Percentiles rank a stretch among this genome's conserved stretches.
phyloP scores from a whole-genome alignment of 176 grass and related monocot genomes.

The Musa schizocarpa region DNA sequence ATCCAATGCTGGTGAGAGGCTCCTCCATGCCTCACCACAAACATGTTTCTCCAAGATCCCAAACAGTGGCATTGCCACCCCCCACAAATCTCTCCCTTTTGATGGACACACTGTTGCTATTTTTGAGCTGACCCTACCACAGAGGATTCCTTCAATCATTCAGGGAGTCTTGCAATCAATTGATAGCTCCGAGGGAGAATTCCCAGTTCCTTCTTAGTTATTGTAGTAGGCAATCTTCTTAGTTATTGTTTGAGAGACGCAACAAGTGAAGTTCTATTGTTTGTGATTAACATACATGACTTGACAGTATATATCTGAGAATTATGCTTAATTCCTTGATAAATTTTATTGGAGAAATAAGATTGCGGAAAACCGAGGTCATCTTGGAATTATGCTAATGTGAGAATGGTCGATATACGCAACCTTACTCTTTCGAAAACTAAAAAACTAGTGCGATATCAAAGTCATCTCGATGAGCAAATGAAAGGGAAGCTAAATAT shows the following conservation, averaged over 20 bases:
- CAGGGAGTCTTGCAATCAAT: not conserved
- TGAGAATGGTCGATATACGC: no score
- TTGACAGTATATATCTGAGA: no score
- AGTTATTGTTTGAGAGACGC: not conserved
- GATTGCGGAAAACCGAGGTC: no score
- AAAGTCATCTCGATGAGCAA: no score
- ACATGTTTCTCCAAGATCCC: not conserved
- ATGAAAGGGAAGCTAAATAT: no score
- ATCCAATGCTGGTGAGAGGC: not conserved
- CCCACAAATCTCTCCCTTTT: not conserved
- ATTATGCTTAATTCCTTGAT: no score
- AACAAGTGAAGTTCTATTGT: no score
- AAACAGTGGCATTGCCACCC: not conserved
- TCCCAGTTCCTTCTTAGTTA: not conserved
- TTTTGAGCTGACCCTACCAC: not conserved
- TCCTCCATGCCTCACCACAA: not conserved
- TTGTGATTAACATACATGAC: no score
- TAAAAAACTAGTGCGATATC: no score
- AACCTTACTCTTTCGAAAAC: no score
- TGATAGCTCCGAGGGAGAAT: not conserved
- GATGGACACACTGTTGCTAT: not conserved
- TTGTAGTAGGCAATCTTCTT: not conserved
- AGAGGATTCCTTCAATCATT: constrained; percentile 8
- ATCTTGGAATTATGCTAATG: no score
- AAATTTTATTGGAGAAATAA: no score